Evolutionary conservation across 2,329 filamentous ascomycete species (phyloP).

Genomic region (Pyrenophora teres): DNA sequence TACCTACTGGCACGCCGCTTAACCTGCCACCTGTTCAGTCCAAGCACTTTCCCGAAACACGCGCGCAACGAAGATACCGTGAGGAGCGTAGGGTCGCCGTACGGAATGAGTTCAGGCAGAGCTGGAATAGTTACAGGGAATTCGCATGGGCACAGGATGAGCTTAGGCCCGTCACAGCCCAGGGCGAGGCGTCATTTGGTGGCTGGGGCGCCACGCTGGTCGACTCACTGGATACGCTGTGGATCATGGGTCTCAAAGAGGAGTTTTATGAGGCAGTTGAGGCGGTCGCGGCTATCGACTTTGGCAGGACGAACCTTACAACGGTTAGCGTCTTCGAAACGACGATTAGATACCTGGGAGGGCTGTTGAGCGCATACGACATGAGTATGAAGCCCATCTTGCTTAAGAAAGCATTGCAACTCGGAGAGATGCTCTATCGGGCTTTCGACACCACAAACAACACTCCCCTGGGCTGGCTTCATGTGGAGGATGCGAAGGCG

Average conservation of each 20-base stretch:
- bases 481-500: constrained; percentile 44
- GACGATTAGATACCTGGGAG: constrained; percentile 51
- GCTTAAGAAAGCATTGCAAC: constrained; percentile 45
- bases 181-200: constrained; percentile 50
- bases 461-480: constrained; percentile 52
- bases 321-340: constrained; percentile 59
- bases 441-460: constrained; percentile 54
- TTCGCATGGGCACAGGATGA: constrained; percentile 56
- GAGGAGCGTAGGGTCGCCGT: constrained; percentile 46
- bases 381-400: constrained; percentile 42
- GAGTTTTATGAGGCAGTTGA: constrained; percentile 55
- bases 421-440: constrained; percentile 52
- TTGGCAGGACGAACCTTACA: constrained; percentile 46
- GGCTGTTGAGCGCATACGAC: constrained; percentile 46
- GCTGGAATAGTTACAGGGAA: constrained; percentile 52
- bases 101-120: constrained; percentile 49
- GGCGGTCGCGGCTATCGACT: constrained; percentile 53
- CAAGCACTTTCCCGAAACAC: constrained; percentile 45
- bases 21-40: constrained; percentile 50
- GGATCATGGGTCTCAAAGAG: constrained; percentile 55
- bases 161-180: constrained; percentile 49
- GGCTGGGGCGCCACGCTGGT: constrained; percentile 56
- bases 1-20: constrained; percentile 46
- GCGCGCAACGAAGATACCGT: constrained; percentile 28
- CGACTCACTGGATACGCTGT: constrained; percentile 54